Percentiles rank a stretch among this genome's conserved stretches.
Conservation (phyloP, 2,329 filamentous ascomycete genomes). For the Aspergillus udagawae region DNA sequence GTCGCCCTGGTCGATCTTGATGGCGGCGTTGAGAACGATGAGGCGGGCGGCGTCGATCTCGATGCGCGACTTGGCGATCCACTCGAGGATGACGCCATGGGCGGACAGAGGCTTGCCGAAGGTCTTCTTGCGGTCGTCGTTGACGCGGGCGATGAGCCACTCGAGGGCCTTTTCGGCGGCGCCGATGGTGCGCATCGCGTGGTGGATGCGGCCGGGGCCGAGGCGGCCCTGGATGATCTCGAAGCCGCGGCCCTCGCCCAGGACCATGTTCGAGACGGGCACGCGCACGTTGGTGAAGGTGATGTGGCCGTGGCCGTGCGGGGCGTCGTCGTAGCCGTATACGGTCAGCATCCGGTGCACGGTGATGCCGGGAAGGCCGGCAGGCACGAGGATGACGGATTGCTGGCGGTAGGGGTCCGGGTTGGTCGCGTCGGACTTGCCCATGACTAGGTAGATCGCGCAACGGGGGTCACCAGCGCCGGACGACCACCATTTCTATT, state of each 20-base stretch:
- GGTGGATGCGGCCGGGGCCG: constrained; percentile 93
- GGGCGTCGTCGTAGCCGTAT: constrained; percentile 97
- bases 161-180: constrained; percentile 87
- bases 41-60: constrained; percentile 92
- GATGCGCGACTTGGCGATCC: constrained; percentile 85
- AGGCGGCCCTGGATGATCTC: constrained; percentile 98
- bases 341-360: constrained; percentile 90
- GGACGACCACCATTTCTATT: constrained; percentile 97
- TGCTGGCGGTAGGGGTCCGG: constrained; percentile 80
- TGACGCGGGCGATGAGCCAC: constrained; percentile 91
- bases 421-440: constrained; percentile 77
- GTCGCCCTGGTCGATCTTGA: constrained; percentile 85
- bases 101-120: constrained; percentile 84
- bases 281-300: constrained; percentile 86
- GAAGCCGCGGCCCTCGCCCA: constrained; percentile 90
- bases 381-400: constrained; percentile 85
- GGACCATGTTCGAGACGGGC: constrained; percentile 75
- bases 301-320: constrained; percentile 94
- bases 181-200: constrained; percentile 93
- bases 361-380: constrained; percentile 77
- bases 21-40: constrained; percentile 87
- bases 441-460: constrained; percentile 94
- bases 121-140: constrained; percentile 83
- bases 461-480: constrained; percentile 91
- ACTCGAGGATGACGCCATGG: constrained; percentile 92